Evolutionary conservation across 495 filamentous ascomycete genomes (phyloP).

Genomic region (Penicillium bialowiezense): DNA sequence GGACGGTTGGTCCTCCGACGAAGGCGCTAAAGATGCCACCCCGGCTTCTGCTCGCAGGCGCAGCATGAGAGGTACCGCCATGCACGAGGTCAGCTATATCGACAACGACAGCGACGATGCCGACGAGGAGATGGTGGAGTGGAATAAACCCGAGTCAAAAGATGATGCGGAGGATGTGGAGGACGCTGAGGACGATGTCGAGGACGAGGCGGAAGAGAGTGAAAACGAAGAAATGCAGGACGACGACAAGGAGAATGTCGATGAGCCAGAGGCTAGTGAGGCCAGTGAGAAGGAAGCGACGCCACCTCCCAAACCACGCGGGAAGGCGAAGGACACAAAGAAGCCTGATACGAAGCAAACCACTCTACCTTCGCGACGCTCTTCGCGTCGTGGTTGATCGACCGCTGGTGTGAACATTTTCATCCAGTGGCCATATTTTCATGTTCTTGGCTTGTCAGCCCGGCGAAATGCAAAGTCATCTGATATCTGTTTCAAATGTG

Average conservation of each 20-base stretch:
- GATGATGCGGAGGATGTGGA: constrained; percentile 27
- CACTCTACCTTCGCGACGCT: constrained; percentile 38
- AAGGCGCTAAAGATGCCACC: constrained; percentile 18
- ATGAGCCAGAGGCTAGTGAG: constrained; percentile 20
- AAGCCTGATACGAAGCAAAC: constrained; percentile 20
- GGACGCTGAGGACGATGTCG: constrained; percentile 6
- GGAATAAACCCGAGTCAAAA: constrained; percentile 32
- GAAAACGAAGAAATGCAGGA: constrained; percentile 18
- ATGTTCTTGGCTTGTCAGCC: neutral
- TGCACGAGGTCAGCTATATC: constrained; percentile 47
- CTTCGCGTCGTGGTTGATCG: constrained; percentile 35
- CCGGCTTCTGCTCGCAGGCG: constrained; percentile 35
- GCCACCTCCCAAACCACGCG: constrained; percentile 22
- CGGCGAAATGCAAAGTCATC: neutral
- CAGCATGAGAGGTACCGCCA: constrained; percentile 35
- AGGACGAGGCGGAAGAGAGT: constrained; percentile 46
- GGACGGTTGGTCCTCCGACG: constrained; percentile 45
- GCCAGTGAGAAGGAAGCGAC: constrained; percentile 23
- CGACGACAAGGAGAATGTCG: constrained; percentile 18
- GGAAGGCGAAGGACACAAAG: constrained; percentile 13
- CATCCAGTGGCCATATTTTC: neutral
- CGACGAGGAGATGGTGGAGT: constrained; percentile 51
- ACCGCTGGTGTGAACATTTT: constrained; percentile 2
- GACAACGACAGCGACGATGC: constrained; percentile 54
- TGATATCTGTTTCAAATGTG: constrained; percentile 1